A percentile compares a stretch with the other conserved stretches of the same genome.
Evolutionary conservation across 2,329 filamentous ascomycete species (phyloP).

Genomic region (Gaeumannomyces sp.): DNA sequence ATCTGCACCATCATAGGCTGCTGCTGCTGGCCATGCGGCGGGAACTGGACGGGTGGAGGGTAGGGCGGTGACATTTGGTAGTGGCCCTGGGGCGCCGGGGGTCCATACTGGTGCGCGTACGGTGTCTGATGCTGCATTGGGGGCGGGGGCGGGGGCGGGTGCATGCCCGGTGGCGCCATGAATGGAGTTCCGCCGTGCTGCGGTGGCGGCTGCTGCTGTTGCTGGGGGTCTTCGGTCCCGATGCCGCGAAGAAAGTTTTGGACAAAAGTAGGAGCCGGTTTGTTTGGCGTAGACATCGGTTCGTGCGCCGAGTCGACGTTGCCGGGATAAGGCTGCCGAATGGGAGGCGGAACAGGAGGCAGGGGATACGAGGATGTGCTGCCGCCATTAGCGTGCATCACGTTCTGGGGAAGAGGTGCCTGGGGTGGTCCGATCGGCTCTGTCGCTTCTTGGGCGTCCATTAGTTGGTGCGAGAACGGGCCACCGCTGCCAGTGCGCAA

Average conservation of each 20-base stretch:
- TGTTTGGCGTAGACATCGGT: background rate
- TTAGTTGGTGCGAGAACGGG: background rate
- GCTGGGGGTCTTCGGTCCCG: background rate
- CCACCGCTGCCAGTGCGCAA: conserved; percentile 1
- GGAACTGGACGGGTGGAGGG: conserved; percentile 1
- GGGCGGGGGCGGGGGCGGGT: conserved; percentile 5
- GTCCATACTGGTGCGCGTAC: background rate
- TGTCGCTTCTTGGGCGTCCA: background rate
- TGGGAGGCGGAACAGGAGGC: background rate
- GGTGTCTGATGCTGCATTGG: conserved; percentile 1
- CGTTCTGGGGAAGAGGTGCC: background rate
- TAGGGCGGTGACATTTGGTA: background rate
- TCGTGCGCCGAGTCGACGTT: background rate
- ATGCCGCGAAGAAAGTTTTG: background rate
- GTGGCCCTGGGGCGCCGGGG: background rate
- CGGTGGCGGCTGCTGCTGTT: conserved; percentile 2
- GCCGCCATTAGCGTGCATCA: background rate
- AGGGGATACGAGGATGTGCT: background rate
- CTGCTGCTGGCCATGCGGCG: background rate
- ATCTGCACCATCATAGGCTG: conserved; percentile 6
- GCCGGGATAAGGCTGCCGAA: background rate
- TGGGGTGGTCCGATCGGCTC: background rate
- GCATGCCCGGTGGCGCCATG: background rate
- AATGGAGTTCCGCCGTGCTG: conserved; percentile 3
- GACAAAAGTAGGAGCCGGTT: background rate